Conservation (phyloP, 345 rosid genomes). For the Eucalyptus guilfoylei region DNA sequence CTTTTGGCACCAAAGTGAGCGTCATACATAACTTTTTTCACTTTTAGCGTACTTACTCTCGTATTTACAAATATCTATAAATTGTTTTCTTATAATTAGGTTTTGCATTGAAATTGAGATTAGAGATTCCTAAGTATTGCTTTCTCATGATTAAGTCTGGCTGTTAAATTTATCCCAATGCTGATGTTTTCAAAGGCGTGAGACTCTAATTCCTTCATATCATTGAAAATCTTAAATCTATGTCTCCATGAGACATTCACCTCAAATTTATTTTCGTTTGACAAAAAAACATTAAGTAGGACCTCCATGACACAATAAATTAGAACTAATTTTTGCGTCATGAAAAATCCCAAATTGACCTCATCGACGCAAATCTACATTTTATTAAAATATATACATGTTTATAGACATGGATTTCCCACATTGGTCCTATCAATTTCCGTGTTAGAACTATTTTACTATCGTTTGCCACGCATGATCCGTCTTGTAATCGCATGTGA, state of each 20-base stretch:
- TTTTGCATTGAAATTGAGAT: background rate
- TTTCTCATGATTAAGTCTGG: background rate
- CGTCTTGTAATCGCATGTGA: rapidly evolving
- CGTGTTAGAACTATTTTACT: rapidly evolving
- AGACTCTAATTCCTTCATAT: background rate
- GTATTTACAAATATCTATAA: background rate
- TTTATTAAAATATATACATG: background rate
- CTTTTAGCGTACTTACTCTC: no score
- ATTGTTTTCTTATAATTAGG: background rate
- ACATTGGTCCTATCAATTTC: background rate
- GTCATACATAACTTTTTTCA: no score
- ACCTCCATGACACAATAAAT: background rate
- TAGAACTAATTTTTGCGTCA: background rate
- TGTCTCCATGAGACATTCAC: background rate
- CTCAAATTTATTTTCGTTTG: background rate
- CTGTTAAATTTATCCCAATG: background rate
- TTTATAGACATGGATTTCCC: background rate
- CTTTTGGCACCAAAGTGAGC: no score
- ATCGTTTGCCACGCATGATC: rapidly evolving
- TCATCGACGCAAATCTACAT: background rate
- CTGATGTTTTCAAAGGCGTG: background rate
- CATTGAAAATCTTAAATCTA: background rate
- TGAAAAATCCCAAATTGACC: background rate
- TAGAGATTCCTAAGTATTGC: background rate
- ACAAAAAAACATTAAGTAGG: background rate